These are phyloP conservation scores for Penicillium coprophilum DNA, from an alignment of 495 filamentous ascomycete species.

Conservation along the genomic window DNA sequence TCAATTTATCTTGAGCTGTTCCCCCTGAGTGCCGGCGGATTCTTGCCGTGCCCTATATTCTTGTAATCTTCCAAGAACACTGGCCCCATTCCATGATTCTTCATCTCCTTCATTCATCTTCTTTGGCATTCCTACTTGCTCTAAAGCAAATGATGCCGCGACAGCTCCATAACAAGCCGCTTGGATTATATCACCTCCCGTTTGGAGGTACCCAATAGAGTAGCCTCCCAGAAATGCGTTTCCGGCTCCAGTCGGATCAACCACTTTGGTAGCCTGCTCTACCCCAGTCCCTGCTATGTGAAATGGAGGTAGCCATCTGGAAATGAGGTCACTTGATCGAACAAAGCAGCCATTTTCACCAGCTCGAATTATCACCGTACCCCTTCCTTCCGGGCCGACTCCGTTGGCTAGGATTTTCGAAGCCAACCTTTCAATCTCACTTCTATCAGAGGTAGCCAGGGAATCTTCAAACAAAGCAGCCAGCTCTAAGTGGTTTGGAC, in stretches of 20 bases:
- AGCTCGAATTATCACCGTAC: slow-evolving; percentile 29
- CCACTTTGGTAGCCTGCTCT: slow-evolving; percentile 10
- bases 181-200: slow-evolving; percentile 13
- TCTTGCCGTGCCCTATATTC: slow-evolving; percentile 17
- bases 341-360: slow-evolving; percentile 35
- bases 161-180: slow-evolving; percentile 35
- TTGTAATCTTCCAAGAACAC: slow-evolving; percentile 12
- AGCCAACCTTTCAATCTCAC: slow-evolving; percentile 27
- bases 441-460: slow-evolving; percentile 7
- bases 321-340: slow-evolving; percentile 5
- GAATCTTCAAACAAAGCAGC: slow-evolving; percentile 18
- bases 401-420: slow-evolving; percentile 17
- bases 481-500: slow-evolving; percentile 41
- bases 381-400: slow-evolving; percentile 24
- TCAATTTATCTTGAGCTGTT: too few relatives aligned
- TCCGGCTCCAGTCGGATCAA: slow-evolving; percentile 41
- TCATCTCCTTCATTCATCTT: slow-evolving; percentile 5
- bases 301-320: slow-evolving; percentile 34
- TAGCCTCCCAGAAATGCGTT: slow-evolving; percentile 40
- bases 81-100: slow-evolving; percentile 31
- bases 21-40: too few relatives aligned
- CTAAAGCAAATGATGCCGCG: slow-evolving; percentile 37
- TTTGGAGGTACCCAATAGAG: slow-evolving; percentile 30
- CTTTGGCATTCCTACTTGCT: slow-evolving; percentile 38
- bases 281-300: slow-evolving; percentile 9